Conservation (phyloP, 805 yeast genomes). For the Suhomyces vadensis region DNA sequence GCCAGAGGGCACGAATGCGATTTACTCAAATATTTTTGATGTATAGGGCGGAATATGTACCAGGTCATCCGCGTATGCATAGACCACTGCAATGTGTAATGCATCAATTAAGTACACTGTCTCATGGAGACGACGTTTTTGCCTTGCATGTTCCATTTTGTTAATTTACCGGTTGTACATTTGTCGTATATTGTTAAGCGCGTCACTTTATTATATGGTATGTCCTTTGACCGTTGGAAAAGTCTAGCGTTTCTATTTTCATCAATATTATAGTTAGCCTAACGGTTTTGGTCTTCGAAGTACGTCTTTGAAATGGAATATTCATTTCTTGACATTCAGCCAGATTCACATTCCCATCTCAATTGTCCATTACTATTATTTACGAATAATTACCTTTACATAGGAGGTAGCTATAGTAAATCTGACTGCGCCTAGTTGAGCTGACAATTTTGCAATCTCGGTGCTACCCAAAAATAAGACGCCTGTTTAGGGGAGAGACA, state of each 20-base stretch:
- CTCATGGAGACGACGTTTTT: neutral
- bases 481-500: neutral
- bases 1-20: neutral
- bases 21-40: no score
- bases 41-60: neutral
- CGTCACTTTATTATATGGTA: neutral
- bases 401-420: no score
- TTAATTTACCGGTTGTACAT: neutral
- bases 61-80: neutral
- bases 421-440: neutral
- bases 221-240: slow-evolving; percentile 3
- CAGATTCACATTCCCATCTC: no score
- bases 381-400: no score
- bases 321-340: no score
- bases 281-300: no score
- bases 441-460: neutral
- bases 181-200: neutral
- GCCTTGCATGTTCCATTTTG: neutral
- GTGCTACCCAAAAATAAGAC: neutral
- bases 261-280: no score
- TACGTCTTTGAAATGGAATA: no score
- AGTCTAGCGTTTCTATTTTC: neutral
- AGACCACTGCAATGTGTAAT: neutral
- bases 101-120: neutral
- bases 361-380: no score